Evolutionary conservation across 768 basidiomycete genomes (phyloP), one percentile per base, ranked within the genome.

Genomic region (Scleroderma citrinum): DNA sequence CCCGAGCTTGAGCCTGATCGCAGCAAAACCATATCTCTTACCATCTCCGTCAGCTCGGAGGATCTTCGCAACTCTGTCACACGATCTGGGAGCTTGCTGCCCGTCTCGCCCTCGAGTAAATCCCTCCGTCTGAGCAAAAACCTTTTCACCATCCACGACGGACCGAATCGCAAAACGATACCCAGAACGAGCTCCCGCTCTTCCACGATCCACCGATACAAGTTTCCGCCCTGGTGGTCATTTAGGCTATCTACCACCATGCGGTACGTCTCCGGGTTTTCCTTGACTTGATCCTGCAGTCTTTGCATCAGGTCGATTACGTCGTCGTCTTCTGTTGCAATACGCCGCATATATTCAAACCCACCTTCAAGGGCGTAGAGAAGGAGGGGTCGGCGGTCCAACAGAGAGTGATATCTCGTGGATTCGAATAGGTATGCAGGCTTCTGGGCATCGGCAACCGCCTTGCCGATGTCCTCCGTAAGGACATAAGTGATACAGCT

Each of bases 401-500:
- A n/a, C 47, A 64, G 52, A 36, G 44, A 51, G 46, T 57, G 56
- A 7, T 55, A 57, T 51, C 59, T 59, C 38, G 62, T 59, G 24
- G 62, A 45, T 3, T 64, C 61, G 44, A 62, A 59, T 57, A 62
- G 56, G 57, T 49, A 57, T 14, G 59, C 48, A 24, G 53, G 55
- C 20, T n/a, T 55, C 43, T 61, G 19, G 26, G 8, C 8, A 8
- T 29, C 26, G 26, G 26, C 26, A 8, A 29, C 26, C 26, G 26
- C 8, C 8, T 8, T 29, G 4, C 26, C 26, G 26, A 29, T 29
- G 26, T 29, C 26, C 26, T 29, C 26, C 26, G 26, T n/a, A n/a
- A n/a, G n/a, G n/a, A n/a, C n/a, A n/a, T n/a, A n/a, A n/a, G 56
- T 64, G 44, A 63, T 62, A 14, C 60, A 62, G 21, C 62, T 54